Evolutionary conservation across 164 flowering plant genomes (phyloP), one percentile per base, ranked within the genome.

Genomic region (Tetracentron sinense): DNA sequence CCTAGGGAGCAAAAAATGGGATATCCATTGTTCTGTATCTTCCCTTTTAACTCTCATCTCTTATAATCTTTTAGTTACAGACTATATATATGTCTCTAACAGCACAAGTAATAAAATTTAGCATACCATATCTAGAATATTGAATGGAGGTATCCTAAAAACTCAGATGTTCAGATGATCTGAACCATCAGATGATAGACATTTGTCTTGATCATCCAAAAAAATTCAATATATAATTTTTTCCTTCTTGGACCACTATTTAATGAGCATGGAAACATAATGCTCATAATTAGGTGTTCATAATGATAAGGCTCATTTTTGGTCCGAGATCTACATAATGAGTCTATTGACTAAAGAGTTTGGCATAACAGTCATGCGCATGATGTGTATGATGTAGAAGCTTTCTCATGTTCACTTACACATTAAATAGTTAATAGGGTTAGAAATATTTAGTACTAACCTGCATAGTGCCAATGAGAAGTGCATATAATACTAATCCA

Each of bases 391-490:
- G 20, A 28, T 15, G 22, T 15, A 4, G 15, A 54, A 54, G 11
- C 12, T 20, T 30, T n/a, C n/a, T n/a, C n/a, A n/a, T n/a, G n/a
- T n/a, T n/a, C 44, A 38, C 5, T 4, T 3, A 15, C 20, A 57
- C 27, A 56, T 7, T 20, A 3, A 1, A 3, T 20, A 33, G 28
- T n/a, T n/a, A n/a, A n/a, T n/a, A 42, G 28, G 58, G n/a, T n/a
- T n/a, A n/a, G n/a, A n/a, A 25, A 6, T 3, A 58, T 35, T 48
- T 10, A 8, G 61, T 20, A 68, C 78, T 29, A 59, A 90, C 99
- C 97, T 95, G 98, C 97, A 95, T 95, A 65, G 92, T 95, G 58
- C 97, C 97, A 50, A 95, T 92, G 48, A 95, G 91, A 66, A 90
- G 82, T 1, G 96, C 75, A 78, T 92, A 92, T n/a, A 95, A 58